Conservation (phyloP, 164 flowering plant genomes). For the Tinospora cordifolia region DNA sequence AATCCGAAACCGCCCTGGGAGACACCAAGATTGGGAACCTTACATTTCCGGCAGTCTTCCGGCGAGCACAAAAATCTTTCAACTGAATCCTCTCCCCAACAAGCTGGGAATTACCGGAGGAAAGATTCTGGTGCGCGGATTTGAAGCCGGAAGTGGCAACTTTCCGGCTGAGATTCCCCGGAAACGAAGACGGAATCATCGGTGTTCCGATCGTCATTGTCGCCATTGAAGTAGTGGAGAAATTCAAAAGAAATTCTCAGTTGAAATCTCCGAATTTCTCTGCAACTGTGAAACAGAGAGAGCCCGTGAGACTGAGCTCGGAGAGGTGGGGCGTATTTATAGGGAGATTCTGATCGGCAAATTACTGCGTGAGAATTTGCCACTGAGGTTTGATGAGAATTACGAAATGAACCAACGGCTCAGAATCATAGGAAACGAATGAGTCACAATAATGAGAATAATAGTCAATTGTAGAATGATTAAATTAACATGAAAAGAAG, state of each 20-base stretch:
- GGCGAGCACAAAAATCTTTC: not conserved
- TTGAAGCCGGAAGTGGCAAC: slow-evolving; percentile 9
- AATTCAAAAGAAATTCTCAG: not conserved
- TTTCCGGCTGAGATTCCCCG: slow-evolving; percentile 2
- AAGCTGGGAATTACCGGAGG: slow-evolving; percentile 35
- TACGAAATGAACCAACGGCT: not conserved
- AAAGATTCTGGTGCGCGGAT: slow-evolving; percentile 15
- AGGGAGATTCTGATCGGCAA: not conserved
- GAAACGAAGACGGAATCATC: slow-evolving; percentile 17
- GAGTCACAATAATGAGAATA: no score
- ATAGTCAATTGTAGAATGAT: no score
- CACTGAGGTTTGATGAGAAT: not conserved
- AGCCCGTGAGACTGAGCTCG: no score
- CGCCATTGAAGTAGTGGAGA: slow-evolving; percentile 16
- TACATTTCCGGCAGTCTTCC: not conserved
- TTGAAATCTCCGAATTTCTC: not conserved
- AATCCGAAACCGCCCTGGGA: slow-evolving; percentile 83
- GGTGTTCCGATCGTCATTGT: slow-evolving; percentile 17
- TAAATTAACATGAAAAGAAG: no score
- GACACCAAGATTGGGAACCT: slow-evolving; percentile 41
- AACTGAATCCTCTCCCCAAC: slow-evolving; percentile 29
- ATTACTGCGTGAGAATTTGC: not conserved
- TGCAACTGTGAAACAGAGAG: not conserved
- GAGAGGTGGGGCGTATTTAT: not conserved
- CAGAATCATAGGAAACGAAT: not conserved